Conservation (phyloP, 352 stramenopile species). For the Pythium aquatile region DNA sequence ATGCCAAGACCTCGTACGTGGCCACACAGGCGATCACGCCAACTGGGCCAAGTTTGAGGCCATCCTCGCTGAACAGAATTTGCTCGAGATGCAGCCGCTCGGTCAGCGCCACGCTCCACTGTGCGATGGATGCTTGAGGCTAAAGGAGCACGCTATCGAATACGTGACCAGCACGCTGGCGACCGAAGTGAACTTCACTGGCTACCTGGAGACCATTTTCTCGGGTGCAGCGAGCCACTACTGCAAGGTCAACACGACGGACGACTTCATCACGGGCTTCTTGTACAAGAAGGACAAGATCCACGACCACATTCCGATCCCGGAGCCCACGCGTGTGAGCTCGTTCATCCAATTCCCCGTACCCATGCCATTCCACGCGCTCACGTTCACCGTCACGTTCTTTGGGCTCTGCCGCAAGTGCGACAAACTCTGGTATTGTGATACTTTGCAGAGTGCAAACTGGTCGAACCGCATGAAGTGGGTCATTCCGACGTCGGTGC, state of each 20-base stretch:
- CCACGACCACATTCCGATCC: constrained; percentile 87
- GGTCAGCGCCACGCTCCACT: constrained; percentile 79
- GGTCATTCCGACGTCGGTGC: constrained; percentile 83
- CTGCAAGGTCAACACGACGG: constrained; percentile 82
- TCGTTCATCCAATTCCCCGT: constrained; percentile 89
- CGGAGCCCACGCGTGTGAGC: constrained; percentile 79
- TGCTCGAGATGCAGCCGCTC: constrained; percentile 77
- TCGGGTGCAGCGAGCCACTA: constrained; percentile 74
- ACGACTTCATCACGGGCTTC: constrained; percentile 86
- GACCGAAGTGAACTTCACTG: constrained; percentile 61
- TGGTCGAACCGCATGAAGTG: constrained; percentile 89
- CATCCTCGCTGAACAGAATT: constrained; percentile 73
- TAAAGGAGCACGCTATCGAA: constrained; percentile 77
- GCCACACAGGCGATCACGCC: constrained; percentile 66
- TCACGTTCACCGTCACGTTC: constrained; percentile 85
- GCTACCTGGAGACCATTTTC: constrained; percentile 86
- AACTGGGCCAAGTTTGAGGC: constrained; percentile 80
- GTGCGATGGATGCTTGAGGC: constrained; percentile 75
- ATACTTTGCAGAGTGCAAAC: constrained; percentile 79
- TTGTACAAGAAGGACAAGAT: constrained; percentile 92
- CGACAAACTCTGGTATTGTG: constrained; percentile 88
- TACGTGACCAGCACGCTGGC: constrained; percentile 71
- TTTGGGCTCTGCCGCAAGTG: constrained; percentile 85
- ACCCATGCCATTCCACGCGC: constrained; percentile 85
- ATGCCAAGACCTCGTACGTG: constrained; percentile 76